These are phyloP conservation scores for Aureobasidium melanogenum DNA, from an alignment of 2,329 filamentous ascomycete species.

Conservation along the genomic window DNA sequence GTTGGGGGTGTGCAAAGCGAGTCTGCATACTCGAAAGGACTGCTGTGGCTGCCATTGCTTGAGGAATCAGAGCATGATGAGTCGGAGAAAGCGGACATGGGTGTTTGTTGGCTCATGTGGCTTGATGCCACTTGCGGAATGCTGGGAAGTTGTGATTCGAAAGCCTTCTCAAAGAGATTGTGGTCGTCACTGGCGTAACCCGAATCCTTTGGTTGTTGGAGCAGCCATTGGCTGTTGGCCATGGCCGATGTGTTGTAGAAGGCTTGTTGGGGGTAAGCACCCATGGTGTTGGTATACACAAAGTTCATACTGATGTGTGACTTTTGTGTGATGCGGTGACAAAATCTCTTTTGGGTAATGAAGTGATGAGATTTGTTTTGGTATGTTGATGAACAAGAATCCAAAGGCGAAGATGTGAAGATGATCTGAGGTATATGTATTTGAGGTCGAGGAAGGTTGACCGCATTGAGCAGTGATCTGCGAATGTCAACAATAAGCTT, in stretches of 20 bases:
- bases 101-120: constrained; percentile 5
- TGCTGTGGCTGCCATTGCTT: neutral
- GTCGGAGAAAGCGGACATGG: constrained; percentile 4
- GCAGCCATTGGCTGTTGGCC: constrained; percentile 4
- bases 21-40: constrained; percentile 11
- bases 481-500: constrained; percentile 1
- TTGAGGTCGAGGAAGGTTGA: neutral
- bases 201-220: constrained; percentile 12
- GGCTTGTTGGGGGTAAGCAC: neutral
- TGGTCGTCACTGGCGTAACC: constrained; percentile 7
- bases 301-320: constrained; percentile 1
- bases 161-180: constrained; percentile 9
- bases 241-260: constrained; percentile 3
- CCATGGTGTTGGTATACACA: neutral
- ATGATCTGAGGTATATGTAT: constrained; percentile 4
- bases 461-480: neutral
- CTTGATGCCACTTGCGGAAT: neutral
- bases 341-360: neutral
- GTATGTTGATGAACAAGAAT: neutral
- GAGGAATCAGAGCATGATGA: constrained; percentile 2
- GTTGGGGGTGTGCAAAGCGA: neutral
- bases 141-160: neutral
- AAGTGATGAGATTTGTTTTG: neutral
- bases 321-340: neutral
- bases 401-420: neutral